Base-by-base conservation (phyloP, 768 basidiomycete genomes). In the Lanmaoa pseudosensibilis region DNA sequence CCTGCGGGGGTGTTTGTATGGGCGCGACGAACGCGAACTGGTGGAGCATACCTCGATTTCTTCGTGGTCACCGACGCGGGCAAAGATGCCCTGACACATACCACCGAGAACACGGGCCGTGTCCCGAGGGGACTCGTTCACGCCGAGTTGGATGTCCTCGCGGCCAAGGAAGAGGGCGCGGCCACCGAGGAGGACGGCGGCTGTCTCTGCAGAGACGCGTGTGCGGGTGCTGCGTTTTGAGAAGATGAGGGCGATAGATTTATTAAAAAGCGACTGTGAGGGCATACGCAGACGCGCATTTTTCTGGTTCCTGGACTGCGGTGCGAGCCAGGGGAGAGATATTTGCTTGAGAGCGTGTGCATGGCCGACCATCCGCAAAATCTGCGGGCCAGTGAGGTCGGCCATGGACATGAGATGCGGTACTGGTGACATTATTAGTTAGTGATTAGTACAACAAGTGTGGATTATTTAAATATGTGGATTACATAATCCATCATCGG, bases 61-160 rank as follows among this genome's bases (percentile, higher is more conserved):
- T 2, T 80, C 78, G 72, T 99, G 97, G 30, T 83, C 88, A 5
- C 93, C 94, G 4, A 99, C 95, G 45, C 97, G 88, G 25, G 97
- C 96, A 76, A 98, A 96, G 53, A 98, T 92, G 15, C 95, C 97
- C 72, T 98, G 87, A 55, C 88, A 91, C 95, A 98, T 97, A 5
- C 92, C 90, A 3, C 92, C 89, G 58, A 98, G 84, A 11, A 99
- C 92, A 25, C 87, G 81, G 13, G 92, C 88, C 0, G 90, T 85
- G 75, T 99, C 97, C 39, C 90, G 77, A 4, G 84, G 70, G 30
- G 78, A 83, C 80, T 99, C 97, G 72, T 97, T 99, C 41, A 98
- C 94, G 46, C 96, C 96, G 21, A 99, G 78, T 64, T 99, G 97
- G 52, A 98, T 95, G 68, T 98, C 97, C 3, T 89, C 87, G 46